Conservation (phyloP, 2,329 filamentous ascomycete species). For the Aspergillus fructus region DNA sequence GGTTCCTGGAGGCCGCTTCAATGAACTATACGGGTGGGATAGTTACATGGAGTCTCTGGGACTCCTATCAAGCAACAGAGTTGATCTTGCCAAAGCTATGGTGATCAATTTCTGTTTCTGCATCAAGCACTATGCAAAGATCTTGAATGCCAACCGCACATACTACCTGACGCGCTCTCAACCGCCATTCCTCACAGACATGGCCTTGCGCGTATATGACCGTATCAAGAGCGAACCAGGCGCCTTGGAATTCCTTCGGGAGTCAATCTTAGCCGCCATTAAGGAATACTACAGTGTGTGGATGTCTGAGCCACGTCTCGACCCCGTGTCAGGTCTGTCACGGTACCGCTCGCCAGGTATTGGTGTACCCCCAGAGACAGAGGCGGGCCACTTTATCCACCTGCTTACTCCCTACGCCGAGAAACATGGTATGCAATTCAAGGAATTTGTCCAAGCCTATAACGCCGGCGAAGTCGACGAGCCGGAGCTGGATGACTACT, state of each 20-base stretch:
- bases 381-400: slow-evolving; percentile 82
- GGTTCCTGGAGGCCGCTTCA: slow-evolving; percentile 96
- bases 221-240: slow-evolving; percentile 84
- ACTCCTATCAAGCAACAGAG: slow-evolving; percentile 78
- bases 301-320: slow-evolving; percentile 74
- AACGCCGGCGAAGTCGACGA: slow-evolving; percentile 74
- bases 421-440: slow-evolving; percentile 78
- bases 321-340: slow-evolving; percentile 75
- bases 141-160: slow-evolving; percentile 91
- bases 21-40: slow-evolving; percentile 98
- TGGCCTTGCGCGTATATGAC: slow-evolving; percentile 91
- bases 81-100: slow-evolving; percentile 89
- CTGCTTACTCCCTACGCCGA: slow-evolving; percentile 77
- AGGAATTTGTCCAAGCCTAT: slow-evolving; percentile 85
- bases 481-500: slow-evolving; percentile 91
- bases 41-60: slow-evolving; percentile 98
- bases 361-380: slow-evolving; percentile 89
- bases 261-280: slow-evolving; percentile 83
- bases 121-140: slow-evolving; percentile 97
- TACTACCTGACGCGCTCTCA: slow-evolving; percentile 96
- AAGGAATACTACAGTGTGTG: slow-evolving; percentile 95
- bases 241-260: slow-evolving; percentile 75
- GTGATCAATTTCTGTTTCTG: slow-evolving; percentile 96
- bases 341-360: slow-evolving; percentile 79
- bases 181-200: slow-evolving; percentile 94